These are phyloP conservation scores for Pyrenophora tritici-repentis DNA, from an alignment of 2,329 filamentous ascomycete genomes.

Conservation along the genomic window DNA sequence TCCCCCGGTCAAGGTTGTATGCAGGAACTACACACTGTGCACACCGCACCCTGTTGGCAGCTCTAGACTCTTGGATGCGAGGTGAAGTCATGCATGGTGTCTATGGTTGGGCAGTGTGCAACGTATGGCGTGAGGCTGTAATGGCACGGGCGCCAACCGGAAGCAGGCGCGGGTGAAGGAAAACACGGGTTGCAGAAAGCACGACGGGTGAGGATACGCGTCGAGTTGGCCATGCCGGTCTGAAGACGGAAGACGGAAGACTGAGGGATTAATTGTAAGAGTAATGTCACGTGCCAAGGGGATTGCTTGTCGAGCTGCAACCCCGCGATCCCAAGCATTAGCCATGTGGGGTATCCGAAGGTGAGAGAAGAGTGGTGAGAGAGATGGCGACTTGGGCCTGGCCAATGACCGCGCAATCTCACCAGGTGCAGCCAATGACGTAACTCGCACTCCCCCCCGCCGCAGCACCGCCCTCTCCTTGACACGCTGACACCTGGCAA, in stretches of 20 bases:
- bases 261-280: not conserved
- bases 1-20: slow-evolving; percentile 20
- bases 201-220: slow-evolving; percentile 3
- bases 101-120: slow-evolving; percentile 4
- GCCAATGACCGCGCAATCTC: slow-evolving; percentile 16
- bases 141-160: slow-evolving; percentile 6
- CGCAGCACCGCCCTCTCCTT: slow-evolving; percentile 12
- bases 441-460: slow-evolving; percentile 9
- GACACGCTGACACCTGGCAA: slow-evolving; percentile 34
- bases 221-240: not conserved
- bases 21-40: slow-evolving; percentile 20
- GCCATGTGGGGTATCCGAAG: slow-evolving; percentile 1
- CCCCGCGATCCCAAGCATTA: slow-evolving; percentile 1
- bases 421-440: slow-evolving; percentile 8
- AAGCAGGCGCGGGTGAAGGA: slow-evolving; percentile 10
- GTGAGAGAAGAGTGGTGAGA: slow-evolving; percentile 14
- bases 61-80: slow-evolving; percentile 12
- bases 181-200: not conserved
- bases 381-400: slow-evolving; percentile 5
- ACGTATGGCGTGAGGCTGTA: slow-evolving; percentile 9
- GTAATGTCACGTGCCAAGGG: no score
- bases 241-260: not conserved
- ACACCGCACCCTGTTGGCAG: slow-evolving; percentile 19
- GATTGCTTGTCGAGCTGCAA: not conserved
- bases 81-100: slow-evolving; percentile 14